Evolutionary conservation across 176 grass and related monocot genomes (phyloP), one percentile per base, ranked within the genome.

Genomic region (Carex littledalei): DNA sequence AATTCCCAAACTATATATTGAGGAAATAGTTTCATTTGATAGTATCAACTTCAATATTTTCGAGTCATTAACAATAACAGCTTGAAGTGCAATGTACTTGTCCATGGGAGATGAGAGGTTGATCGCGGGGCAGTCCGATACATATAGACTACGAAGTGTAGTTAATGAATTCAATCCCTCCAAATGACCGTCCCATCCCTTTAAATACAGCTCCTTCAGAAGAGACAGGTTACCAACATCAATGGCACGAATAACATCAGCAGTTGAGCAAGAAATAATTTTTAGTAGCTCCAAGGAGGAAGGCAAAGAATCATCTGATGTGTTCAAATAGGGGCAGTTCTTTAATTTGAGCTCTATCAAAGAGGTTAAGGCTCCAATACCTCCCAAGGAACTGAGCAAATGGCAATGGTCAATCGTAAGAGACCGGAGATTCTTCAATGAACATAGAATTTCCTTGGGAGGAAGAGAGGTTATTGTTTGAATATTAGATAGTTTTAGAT

Each of bases 71-170:
- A 72, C 17, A 11, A 0, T 0, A 21, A 47, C 68, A 0, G 0
- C 21, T 20, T 22, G 5, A 72, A 72, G 37, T 20, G 1, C 1
- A 8, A 9, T 1, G 8, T 11, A 72, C 39, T 72, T 72, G 1
- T 47, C 39, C 37, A n/a, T 16, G 7, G 18, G 17, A 72, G 18
- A n/a, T 47, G 39, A 20, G 2, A 0, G 3, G 9, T 45, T 10
- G 11, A 45, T 21, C 18, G 2, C 39, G 4, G 16, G 17, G 17
- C 1, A 20, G 0, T 0, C 0, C 0, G 24, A 24, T 17, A 45
- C 18, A 0, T 0, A 0, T 3, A 72, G 37, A 1, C 0, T 0
- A 43, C 1, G 1, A 72, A 72, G 68, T 47, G 6, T 2, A 20
- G 6, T 20, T 45, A 72, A 72, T 72, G 17, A 72, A 12, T 43